These are phyloP conservation scores for Colletotrichum destructivum DNA, from an alignment of 2,329 filamentous ascomycete genomes.

Conservation along the genomic window DNA sequence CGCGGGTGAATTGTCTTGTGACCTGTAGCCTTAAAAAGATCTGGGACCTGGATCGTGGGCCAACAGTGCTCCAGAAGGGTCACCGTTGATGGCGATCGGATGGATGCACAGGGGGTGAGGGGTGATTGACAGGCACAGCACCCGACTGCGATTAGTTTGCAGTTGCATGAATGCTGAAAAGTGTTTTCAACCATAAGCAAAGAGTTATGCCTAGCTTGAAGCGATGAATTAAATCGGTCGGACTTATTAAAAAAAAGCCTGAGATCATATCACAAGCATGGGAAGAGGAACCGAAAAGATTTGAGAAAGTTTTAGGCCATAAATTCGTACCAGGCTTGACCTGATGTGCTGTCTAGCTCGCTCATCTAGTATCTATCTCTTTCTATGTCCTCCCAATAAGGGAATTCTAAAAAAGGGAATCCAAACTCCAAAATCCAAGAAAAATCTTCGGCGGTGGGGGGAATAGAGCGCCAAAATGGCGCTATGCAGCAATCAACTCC, in stretches of 20 bases:
- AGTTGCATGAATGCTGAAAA: background rate
- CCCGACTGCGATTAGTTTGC: background rate
- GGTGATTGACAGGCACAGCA: background rate
- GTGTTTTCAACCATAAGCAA: no score
- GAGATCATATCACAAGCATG: no score
- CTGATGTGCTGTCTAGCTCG: constrained; percentile 32
- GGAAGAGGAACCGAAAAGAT: no score
- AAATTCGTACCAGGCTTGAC: constrained; percentile 38
- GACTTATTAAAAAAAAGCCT: no score
- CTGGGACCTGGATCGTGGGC: constrained; percentile 10
- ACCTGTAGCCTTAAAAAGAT: background rate
- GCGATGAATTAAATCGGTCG: no score
- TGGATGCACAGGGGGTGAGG: background rate
- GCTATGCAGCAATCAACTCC: constrained; percentile 35
- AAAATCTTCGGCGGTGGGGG: constrained; percentile 31
- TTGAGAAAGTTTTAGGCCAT: constrained; percentile 5
- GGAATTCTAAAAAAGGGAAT: background rate
- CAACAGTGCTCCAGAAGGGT: constrained; percentile 4
- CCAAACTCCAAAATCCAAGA: constrained; percentile 27
- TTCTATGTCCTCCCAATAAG: background rate
- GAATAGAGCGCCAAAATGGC: constrained; percentile 20
- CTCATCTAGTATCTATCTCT: constrained; percentile 29
- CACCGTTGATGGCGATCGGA: background rate
- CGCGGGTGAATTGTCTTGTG: background rate
- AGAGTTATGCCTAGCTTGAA: no score